Percentiles rank a stretch among this genome's conserved stretches.
These are phyloP conservation scores for Encephalitozoon hellem DNA, from an alignment of 371 early-diverging fungal species.

Conservation along the genomic window DNA sequence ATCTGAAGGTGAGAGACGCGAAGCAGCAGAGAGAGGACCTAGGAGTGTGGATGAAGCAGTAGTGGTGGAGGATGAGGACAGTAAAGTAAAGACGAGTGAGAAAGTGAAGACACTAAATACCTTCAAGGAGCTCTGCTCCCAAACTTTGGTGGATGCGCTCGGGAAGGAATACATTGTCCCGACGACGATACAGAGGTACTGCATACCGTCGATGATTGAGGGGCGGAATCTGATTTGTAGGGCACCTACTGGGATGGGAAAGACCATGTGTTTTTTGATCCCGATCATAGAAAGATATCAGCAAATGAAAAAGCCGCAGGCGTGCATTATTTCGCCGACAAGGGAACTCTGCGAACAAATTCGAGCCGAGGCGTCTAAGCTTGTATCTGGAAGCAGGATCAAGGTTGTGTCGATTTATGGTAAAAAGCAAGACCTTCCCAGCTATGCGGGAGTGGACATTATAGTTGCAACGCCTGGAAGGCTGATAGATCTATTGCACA, in stretches of 20 bases:
- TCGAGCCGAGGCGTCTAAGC: conserved; percentile 66
- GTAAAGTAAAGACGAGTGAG: conserved; percentile 3
- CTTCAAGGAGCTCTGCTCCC: conserved; percentile 31
- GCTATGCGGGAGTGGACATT: conserved; percentile 65
- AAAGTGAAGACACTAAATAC: conserved; percentile 6
- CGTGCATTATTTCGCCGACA: conserved; percentile 62
- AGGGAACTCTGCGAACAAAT: conserved; percentile 94
- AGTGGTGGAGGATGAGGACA: conserved; percentile 4
- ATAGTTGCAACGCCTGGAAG: conserved; percentile 93
- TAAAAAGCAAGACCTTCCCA: conserved; percentile 68
- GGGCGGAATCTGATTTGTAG: conserved; percentile 92
- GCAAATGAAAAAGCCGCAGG: conserved; percentile 3
- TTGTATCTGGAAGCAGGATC: neutral
- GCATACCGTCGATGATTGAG: conserved; percentile 81
- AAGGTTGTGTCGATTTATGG: conserved; percentile 59
- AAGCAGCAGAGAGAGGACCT: neutral
- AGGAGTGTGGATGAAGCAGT: neutral
- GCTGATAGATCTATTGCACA: conserved; percentile 75
- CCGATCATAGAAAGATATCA: conserved; percentile 60
- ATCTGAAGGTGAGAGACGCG: neutral
- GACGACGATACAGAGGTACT: conserved; percentile 84
- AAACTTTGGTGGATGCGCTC: conserved; percentile 69
- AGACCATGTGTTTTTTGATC: conserved; percentile 67
- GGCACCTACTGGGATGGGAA: conserved; percentile 96
- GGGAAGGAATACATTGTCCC: conserved; percentile 76